Percentiles rank a stretch among this genome's conserved stretches.
Conservation (phyloP, 139 green algal genomes). For the Picochlorum sp. region DNA sequence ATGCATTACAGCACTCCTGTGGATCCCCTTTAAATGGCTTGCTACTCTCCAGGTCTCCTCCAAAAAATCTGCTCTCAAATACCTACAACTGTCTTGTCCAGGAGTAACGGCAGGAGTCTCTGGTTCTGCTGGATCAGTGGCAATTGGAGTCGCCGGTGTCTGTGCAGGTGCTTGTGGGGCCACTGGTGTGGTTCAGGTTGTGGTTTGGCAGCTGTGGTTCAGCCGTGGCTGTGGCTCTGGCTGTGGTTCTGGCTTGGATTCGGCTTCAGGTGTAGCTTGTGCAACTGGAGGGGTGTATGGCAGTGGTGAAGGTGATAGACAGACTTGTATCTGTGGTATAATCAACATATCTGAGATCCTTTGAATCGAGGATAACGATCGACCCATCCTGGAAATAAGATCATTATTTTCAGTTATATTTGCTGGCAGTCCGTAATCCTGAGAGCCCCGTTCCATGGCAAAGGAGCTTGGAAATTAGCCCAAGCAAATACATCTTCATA, state of each 20-base stretch:
- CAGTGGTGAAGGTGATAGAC: background rate
- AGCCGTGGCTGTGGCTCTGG: too few species aligned
- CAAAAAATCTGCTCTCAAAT: slow-evolving; percentile 9
- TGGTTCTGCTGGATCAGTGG: background rate
- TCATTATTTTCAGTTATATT: slow-evolving; percentile 3
- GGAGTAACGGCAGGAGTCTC: slow-evolving; percentile 4
- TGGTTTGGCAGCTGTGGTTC: too few species aligned
- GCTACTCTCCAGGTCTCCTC: slow-evolving; percentile 4
- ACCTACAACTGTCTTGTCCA: background rate
- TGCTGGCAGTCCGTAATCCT: background rate
- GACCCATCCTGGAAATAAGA: slow-evolving; percentile 1
- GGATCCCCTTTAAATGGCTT: background rate
- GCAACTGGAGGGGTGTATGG: background rate
- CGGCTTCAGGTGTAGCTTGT: background rate
- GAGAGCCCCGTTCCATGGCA: slow-evolving; percentile 9
- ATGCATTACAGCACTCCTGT: slow-evolving; percentile 12
- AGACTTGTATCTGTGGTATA: background rate
- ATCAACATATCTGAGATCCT: background rate
- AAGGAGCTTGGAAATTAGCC: slow-evolving; percentile 6
- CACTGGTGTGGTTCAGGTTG: background rate
- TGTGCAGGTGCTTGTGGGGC: background rate
- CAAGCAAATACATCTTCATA: slow-evolving; percentile 3
- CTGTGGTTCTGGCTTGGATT: background rate
- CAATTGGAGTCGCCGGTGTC: background rate
- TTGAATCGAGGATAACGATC: background rate